Percentiles rank a stretch among this genome's conserved stretches.
Evolutionary conservation across 768 basidiomycete species (phyloP).

Genomic region (Pholiota molesta): DNA sequence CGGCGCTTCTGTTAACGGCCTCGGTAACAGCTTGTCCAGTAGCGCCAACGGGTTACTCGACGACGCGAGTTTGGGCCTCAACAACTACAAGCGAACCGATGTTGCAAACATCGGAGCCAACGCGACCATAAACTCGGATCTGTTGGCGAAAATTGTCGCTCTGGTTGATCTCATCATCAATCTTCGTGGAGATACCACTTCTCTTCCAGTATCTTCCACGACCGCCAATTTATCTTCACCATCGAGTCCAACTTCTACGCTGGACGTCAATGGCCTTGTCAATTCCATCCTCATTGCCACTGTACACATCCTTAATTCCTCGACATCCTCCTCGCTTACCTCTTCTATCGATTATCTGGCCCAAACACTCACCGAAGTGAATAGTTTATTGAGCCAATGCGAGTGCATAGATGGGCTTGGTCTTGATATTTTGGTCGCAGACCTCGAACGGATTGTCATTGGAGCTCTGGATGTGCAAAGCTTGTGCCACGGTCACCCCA

Average conservation of each 20-base stretch:
- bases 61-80: background rate
- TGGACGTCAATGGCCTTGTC: conserved; percentile 6
- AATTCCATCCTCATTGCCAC: conserved; percentile 19
- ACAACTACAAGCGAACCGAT: background rate
- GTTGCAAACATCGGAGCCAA: background rate
- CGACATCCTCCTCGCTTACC: conserved; percentile 22
- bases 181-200: conserved; percentile 15
- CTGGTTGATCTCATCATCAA: conserved; percentile 21
- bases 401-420: conserved; percentile 4
- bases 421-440: conserved; percentile 11
- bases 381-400: conserved; percentile 6
- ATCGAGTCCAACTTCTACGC: background rate
- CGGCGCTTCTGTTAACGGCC: background rate
- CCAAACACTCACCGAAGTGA: background rate
- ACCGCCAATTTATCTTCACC: background rate
- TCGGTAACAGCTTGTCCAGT: background rate
- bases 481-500: conserved; percentile 14
- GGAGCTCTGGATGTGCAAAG: conserved; percentile 15
- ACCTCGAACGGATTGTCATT: conserved; percentile 13
- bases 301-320: conserved; percentile 18
- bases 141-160: conserved; percentile 18
- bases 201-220: conserved; percentile 5
- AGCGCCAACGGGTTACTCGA: conserved; percentile 1
- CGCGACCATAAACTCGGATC: conserved; percentile 10
- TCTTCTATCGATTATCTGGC: conserved; percentile 18